Evolutionary conservation across 257 asterid genomes (phyloP), one percentile per base, ranked within the genome.

Genomic region (Solanum paucissectum): DNA sequence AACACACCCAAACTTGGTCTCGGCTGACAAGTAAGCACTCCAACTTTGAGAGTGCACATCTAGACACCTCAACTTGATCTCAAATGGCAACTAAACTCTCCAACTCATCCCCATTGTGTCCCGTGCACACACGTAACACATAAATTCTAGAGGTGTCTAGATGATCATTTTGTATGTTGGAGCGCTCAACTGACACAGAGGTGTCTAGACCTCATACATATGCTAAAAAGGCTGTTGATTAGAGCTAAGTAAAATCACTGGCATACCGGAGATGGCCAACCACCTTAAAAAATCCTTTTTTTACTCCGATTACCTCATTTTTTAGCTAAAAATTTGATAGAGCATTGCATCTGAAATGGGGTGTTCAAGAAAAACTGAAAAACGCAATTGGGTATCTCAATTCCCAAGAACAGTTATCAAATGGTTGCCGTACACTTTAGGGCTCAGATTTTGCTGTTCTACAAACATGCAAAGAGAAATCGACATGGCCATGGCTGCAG

Each of bases 401-500:
- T 21, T 60, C 27, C 68, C 68, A 21, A 21, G 68, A 58, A 60
- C 27, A 60, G 21, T 27, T 21, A 60, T 60, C 68, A 60, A 21
- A 60, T 60, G 68, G 68, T 3, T 60, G 68, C 12, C 27, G 13
- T 60, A 60, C 68, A 21, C 29, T 21, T 60, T 21, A 60, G 36
- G 88, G 87, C 88, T 88, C 88, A 62, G 88, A 89, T 87, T 46
- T 75, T 34, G 40, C 34, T 46, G 49, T 69, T 77, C 64, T 55
- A 49, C 55, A 60, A 71, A 33, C 14, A 58, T 42, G 86, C 76
- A 44, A 87, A 42, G 58, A 84, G 69, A 81, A 68, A 42, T 49
- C 32, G 16, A 58, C 40, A 33, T 12, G 83, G 86, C 89, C 91
- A 90, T 86, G 89, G 87, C 90, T 88, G 89, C 91, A 76, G 42